Percentiles rank a stretch among this genome's conserved stretches.
Evolutionary conservation across 2,329 filamentous ascomycete genomes (phyloP).

Genomic region (Neonectria neomacrospora): DNA sequence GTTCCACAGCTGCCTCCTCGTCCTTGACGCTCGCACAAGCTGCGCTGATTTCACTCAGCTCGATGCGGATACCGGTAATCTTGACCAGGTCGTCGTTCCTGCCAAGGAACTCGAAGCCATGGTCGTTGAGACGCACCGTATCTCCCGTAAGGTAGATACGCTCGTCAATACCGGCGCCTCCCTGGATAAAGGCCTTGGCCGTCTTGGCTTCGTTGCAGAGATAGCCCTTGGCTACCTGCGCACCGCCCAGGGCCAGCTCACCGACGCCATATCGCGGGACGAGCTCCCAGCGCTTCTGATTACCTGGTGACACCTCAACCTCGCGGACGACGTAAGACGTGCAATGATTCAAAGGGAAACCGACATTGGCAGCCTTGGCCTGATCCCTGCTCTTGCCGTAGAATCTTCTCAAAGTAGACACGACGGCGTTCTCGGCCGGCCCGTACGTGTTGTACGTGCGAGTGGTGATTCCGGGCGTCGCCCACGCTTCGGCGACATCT

Average conservation of each 20-base stretch:
- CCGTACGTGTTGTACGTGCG: slow-evolving; percentile 44
- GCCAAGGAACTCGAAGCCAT: slow-evolving; percentile 38
- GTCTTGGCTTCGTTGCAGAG: slow-evolving; percentile 34
- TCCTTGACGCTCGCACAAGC: slow-evolving; percentile 36
- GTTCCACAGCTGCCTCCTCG: slow-evolving; percentile 48
- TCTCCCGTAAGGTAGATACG: slow-evolving; percentile 50
- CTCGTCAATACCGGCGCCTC: slow-evolving; percentile 27
- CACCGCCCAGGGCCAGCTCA: slow-evolving; percentile 70
- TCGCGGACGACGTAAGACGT: not conserved
- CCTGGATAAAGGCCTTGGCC: slow-evolving; percentile 32
- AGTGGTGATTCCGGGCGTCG: slow-evolving; percentile 27
- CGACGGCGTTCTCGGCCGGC: slow-evolving; percentile 43
- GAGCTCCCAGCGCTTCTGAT: slow-evolving; percentile 42
- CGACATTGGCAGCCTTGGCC: slow-evolving; percentile 40
- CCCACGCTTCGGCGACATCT: slow-evolving; percentile 67
- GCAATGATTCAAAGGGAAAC: slow-evolving; percentile 35
- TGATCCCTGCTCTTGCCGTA: slow-evolving; percentile 32
- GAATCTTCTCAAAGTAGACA: slow-evolving; percentile 44
- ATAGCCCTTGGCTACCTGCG: slow-evolving; percentile 52
- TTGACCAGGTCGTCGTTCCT: slow-evolving; percentile 41
- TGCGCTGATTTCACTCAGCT: slow-evolving; percentile 45
- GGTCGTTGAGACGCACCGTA: slow-evolving; percentile 43
- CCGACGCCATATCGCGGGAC: slow-evolving; percentile 67
- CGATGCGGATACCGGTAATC: slow-evolving; percentile 40
- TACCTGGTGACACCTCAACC: not conserved